Evolutionary conservation across 441 rosid genomes (phyloP), one percentile per base, ranked within the genome.

Genomic region (Gossypium schwendimanii): DNA sequence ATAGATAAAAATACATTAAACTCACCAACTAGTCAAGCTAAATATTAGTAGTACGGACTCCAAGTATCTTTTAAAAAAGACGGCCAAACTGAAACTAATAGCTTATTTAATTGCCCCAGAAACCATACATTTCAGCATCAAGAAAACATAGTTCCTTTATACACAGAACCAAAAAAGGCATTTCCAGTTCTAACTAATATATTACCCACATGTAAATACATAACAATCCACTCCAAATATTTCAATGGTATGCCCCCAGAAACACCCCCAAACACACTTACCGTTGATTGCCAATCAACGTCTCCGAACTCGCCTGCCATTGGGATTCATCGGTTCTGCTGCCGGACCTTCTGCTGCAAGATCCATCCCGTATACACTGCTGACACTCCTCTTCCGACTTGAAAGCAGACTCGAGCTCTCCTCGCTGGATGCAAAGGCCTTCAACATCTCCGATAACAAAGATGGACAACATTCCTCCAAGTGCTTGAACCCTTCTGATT

Each of bases 381-480:
- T 88, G 39, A 80, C 80, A 62, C 90, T 89, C 78, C 97, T 86
- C 79, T 91, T 94, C 81, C 88, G 86, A 77, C 83, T 81, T 8
- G 86, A 82, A 12, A 72, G 76, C 63, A 77, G 75, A 41, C 80
- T 82, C 4, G 85, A 87, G 77, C 82, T 86, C 75, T 91, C 93
- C 33, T 89, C 96, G 15, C 82, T 91, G 8, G 84, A 77, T 17
- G 97, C 99, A 76, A 89, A 79, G n/a, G 90, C 80, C 83, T 85
- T 88, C 63, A 91, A 85, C 79, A 92, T 81, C 80, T 92, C 98
- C 0, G 93, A 86, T 73, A 94, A 70, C 82, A 94, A 74, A 1
- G 91, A 75, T 15, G 97, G 98, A 65, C 98, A 94, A 80, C 88
- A 88, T 79, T 91, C 88, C 76, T 92, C 94, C 85, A 92, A 80